Base-by-base conservation (phyloP, 345 rosid genomes). In the Hibiscus tridactylites region DNA sequence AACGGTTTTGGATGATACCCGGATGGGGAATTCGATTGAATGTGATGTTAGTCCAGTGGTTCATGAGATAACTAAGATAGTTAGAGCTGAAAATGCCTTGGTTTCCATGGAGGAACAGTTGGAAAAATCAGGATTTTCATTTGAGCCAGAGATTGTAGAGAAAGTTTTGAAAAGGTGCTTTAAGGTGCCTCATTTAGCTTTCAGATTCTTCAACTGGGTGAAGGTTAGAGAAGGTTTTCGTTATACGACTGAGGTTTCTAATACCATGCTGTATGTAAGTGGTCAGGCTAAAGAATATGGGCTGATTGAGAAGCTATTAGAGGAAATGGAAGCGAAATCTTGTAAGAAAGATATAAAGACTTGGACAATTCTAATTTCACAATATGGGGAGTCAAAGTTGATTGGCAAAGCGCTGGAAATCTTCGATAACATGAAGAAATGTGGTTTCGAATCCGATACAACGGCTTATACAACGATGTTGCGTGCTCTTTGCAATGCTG, bases 101-200 rank as follows among this genome's bases (percentile, higher is more conserved):
- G 67, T 77, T 74, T 75, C 87, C 16, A 85, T 90, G 97, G 95
- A 89, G 79, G 88, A 88, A 61, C 82, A 78, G 77, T 76, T 93
- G 53, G 88, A 82, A 73, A 81, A 80, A 4, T 49, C 79, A 29
- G 82, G 80, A 68, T 71, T 79, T 71, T 79, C 16, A 61, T 82
- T 85, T 74, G 88, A 87, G 9, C 77, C 85, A 3, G 86, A 83
- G 50, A 74, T 85, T 39, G 97, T 90, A 15, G 98, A 86, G 47
- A 90, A 82, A 53, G 98, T 93, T 16, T 79, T 93, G 61, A 88
- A 90, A 66, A 80, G 93, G 73, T 90, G 96, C 83, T 88, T 84
- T 44, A 85, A 89, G 79, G 89, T 86, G 81, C 93, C 98, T 19
- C 91, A 85, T 76, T 81, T 83, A 61, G 97, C 93, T 74, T 71